These are phyloP conservation scores for Alternaria hordeiaustralica DNA, from an alignment of 2,329 filamentous ascomycete species.

Conservation along the genomic window DNA sequence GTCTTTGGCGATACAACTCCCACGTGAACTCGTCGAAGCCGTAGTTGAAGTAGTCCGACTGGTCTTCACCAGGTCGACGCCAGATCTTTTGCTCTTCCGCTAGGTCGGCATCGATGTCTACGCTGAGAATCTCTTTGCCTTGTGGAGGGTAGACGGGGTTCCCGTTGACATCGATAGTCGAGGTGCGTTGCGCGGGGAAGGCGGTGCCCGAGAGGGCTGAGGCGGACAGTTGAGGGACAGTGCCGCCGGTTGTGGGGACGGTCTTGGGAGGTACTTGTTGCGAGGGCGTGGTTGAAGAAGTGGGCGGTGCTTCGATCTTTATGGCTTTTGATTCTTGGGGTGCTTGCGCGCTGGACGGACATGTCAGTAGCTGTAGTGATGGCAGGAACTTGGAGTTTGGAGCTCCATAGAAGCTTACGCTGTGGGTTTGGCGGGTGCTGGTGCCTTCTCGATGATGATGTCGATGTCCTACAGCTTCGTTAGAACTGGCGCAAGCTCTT, in stretches of 20 bases:
- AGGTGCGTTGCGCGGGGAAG: slow-evolving; percentile 73
- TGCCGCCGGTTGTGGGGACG: slow-evolving; percentile 13
- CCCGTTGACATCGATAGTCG: slow-evolving; percentile 82
- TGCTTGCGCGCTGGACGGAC: slow-evolving; percentile 24
- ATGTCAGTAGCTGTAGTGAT: slow-evolving; percentile 21
- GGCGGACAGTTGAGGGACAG: slow-evolving; percentile 29
- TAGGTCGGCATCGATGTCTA: slow-evolving; percentile 61
- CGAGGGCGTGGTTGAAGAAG: slow-evolving; percentile 27
- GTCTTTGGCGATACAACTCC: slow-evolving; percentile 91
- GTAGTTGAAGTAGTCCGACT: slow-evolving; percentile 99
- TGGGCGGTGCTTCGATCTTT: slow-evolving; percentile 46
- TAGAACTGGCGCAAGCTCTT: slow-evolving; percentile 19
- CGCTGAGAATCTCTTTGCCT: slow-evolving; percentile 73
- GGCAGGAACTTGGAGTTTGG: background rate
- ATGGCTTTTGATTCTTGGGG: slow-evolving; percentile 45
- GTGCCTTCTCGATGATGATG: slow-evolving; percentile 58
- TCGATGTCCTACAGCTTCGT: slow-evolving; percentile 56
- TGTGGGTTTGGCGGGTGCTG: slow-evolving; percentile 48
- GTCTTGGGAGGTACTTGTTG: slow-evolving; percentile 9
- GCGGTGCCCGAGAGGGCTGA: slow-evolving; percentile 37
- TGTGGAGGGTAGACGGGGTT: slow-evolving; percentile 77
- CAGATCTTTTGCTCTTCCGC: slow-evolving; percentile 85
- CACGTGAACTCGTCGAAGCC: slow-evolving; percentile 99
- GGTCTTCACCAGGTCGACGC: slow-evolving; percentile 91
- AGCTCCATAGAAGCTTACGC: slow-evolving; percentile 24